phyloP scores from a whole-genome alignment of 768 basidiomycete species.

The Podaxis sp. region DNA sequence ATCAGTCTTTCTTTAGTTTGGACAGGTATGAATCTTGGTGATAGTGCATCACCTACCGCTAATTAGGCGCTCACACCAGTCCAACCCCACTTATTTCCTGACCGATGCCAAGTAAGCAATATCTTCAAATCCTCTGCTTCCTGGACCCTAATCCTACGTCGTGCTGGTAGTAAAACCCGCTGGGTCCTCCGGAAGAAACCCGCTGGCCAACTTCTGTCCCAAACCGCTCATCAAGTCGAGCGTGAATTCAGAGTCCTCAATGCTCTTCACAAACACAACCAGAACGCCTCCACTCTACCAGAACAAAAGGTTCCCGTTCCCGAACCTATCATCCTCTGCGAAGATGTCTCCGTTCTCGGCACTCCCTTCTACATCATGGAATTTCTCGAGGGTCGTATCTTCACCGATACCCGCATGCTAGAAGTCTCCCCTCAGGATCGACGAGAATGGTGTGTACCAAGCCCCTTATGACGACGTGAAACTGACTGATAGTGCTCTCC shows the following conservation, averaged over 20 bases:
- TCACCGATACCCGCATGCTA: constrained; percentile 78
- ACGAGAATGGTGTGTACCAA: constrained; percentile 54
- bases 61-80: constrained; percentile 36
- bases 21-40: constrained; percentile 55
- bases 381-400: constrained; percentile 90
- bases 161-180: constrained; percentile 37
- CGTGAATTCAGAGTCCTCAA: constrained; percentile 82
- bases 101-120: constrained; percentile 64
- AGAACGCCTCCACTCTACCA: constrained; percentile 41
- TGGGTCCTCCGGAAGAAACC: constrained; percentile 95
- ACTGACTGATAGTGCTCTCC: background rate
- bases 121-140: background rate
- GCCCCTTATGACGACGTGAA: background rate
- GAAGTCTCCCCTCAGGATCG: constrained; percentile 59
- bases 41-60: background rate
- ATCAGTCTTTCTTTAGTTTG: constrained; percentile 50
- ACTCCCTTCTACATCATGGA: constrained; percentile 97
- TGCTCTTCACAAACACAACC: constrained; percentile 76
- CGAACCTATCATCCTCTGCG: constrained; percentile 77
- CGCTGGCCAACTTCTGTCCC: constrained; percentile 77
- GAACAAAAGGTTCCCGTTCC: constrained; percentile 75
- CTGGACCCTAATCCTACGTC: background rate
- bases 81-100: constrained; percentile 95
- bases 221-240: constrained; percentile 93
- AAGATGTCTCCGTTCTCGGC: constrained; percentile 72